Base-by-base conservation (phyloP, 192 early-diverging fungal genomes). In the Entomortierella parvispora region DNA sequence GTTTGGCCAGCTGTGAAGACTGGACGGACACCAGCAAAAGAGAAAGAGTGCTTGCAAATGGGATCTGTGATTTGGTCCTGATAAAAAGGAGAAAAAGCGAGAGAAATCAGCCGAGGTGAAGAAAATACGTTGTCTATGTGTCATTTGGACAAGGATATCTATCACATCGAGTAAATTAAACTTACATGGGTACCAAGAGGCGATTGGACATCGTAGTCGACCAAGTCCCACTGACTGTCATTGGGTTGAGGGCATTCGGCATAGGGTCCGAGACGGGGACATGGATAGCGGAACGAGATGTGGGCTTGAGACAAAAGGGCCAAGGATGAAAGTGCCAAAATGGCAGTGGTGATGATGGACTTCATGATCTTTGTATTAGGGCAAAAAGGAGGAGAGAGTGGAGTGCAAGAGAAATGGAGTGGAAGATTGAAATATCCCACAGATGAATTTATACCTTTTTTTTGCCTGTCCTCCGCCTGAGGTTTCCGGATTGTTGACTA, bases 261-360 rank as follows among this genome's bases (percentile, higher is more conserved):
- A 48, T 68, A 77, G 40, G 74, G 60, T 3, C 25, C 74, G 32
- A 37, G 57, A 26, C 74, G 74, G 22, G 74, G 74, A 48, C 65
- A 77, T 56, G 74, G 74, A 55, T 77, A 68, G 12, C 74, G 60
- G 74, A 77, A 77, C 28, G 74, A 68, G 66, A 77, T 68, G 33
- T 77, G 74, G 28, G 74, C 74, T 33, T 77, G 65, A 1, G 74
- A 33, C 26, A 77, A 14, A 6, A 77, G 22, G 1, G 66, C 74
- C 54, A 77, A 17, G 37, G 65, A 58, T 26, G 65, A 63, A 40
- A 77, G 47, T 23, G 65, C 74, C 42, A 68, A 31, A 29, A 60
- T n/a, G n/a, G 61, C 43, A 15, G 61, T 45, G 0, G 54, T 28
- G 40, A 63, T 37, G 25, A 54, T 23, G 7, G 59, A 32, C 25